Conservation (phyloP, 148 eudicot genomes). For the Camellia sinensis region DNA sequence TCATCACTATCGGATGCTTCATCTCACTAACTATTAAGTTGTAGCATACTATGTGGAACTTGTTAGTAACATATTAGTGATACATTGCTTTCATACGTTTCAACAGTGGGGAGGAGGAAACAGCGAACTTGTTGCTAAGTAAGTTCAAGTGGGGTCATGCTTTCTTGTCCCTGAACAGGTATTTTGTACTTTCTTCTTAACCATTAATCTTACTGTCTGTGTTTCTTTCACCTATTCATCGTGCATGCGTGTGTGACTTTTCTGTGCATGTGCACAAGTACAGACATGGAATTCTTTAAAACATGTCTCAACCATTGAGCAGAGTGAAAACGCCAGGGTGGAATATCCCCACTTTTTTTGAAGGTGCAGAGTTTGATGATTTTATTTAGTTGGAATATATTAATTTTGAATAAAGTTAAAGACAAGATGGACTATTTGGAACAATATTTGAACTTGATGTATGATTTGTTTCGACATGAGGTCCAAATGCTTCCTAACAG, state of each 20-base stretch:
- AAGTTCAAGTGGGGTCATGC: slow-evolving; percentile 99
- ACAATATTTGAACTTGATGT: neutral
- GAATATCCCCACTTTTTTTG: neutral
- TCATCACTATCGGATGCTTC: neutral
- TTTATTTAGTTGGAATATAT: neutral
- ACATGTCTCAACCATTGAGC: neutral
- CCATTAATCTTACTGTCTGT: neutral
- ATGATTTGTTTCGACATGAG: neutral
- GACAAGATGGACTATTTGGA: neutral
- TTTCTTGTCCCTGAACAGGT: slow-evolving; percentile 88
- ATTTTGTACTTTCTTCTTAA: slow-evolving; percentile 4
- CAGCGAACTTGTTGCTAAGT: slow-evolving; percentile 64
- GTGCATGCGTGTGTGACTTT: neutral
- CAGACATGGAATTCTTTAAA: neutral
- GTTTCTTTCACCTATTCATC: neutral
- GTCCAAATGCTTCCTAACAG: neutral
- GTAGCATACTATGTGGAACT: neutral
- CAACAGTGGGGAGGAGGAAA: slow-evolving; percentile 79
- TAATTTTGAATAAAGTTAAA: neutral
- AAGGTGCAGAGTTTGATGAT: too few species aligned
- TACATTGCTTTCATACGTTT: slow-evolving; percentile 10
- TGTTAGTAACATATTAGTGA: neutral
- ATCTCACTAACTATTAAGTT: neutral
- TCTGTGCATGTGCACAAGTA: neutral
- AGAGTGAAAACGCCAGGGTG: neutral